These are phyloP conservation scores for Mallotus japonicus DNA, from an alignment of 441 rosid species.

Conservation along the genomic window DNA sequence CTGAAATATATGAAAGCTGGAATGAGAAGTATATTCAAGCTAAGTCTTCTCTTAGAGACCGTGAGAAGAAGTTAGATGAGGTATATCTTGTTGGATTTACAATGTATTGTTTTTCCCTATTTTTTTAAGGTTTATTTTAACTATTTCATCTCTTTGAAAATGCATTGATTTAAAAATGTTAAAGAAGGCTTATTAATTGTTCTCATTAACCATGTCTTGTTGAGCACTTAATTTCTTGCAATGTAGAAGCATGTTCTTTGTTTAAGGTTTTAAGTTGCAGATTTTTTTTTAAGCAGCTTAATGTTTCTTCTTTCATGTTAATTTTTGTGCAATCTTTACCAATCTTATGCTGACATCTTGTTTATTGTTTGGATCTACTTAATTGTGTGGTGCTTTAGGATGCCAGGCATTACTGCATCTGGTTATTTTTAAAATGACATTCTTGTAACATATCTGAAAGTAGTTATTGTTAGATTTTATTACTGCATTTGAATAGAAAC, in stretches of 20 bases:
- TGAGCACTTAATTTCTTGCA: background rate
- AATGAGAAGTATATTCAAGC: conserved; percentile 98
- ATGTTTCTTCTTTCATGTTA: background rate
- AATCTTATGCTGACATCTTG: too few relatives aligned
- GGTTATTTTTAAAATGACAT: background rate
- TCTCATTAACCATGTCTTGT: background rate
- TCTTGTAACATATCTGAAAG: conserved; percentile 8
- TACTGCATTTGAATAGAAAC: background rate
- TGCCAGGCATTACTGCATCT: background rate
- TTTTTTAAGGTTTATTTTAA: background rate
- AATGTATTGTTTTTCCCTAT: background rate
- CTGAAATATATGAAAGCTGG: conserved; percentile 87
- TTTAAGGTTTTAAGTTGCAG: background rate
- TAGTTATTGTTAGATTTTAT: conserved; percentile 7
- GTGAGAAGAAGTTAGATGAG: conserved; percentile 99
- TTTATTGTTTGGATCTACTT: too few relatives aligned
- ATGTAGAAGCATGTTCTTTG: background rate
- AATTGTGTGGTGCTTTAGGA: background rate
- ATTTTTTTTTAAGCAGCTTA: background rate
- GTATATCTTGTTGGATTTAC: conserved; percentile 34
- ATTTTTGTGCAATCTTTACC: background rate
- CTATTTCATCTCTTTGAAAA: background rate
- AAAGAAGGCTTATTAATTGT: background rate
- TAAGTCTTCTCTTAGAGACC: conserved; percentile 93
- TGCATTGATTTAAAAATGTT: background rate